Evolutionary conservation across 1,139 yeast genomes (phyloP).

Genomic region (Pichia terricola): DNA sequence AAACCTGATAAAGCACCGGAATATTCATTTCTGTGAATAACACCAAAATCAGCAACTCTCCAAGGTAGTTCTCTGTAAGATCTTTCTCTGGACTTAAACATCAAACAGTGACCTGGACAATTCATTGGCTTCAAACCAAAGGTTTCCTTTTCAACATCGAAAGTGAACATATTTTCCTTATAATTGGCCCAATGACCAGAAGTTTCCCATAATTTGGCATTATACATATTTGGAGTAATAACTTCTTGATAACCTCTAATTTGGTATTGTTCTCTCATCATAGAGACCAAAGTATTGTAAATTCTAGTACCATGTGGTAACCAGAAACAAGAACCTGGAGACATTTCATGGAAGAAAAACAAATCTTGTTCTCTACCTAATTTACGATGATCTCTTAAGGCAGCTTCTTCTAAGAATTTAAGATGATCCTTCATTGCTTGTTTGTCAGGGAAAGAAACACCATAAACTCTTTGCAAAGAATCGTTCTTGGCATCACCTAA

Average conservation of each 20-base stretch:
- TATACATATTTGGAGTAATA: constrained; percentile 96
- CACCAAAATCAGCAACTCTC: constrained; percentile 95
- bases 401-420: constrained; percentile 93
- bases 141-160: background rate
- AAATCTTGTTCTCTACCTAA: constrained; percentile 95
- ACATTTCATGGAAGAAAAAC: constrained; percentile 89
- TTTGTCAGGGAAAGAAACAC: constrained; percentile 98
- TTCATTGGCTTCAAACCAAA: constrained; percentile 92
- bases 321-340: constrained; percentile 98
- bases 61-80: constrained; percentile 92
- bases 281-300: constrained; percentile 72
- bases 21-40: constrained; percentile 89
- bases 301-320: constrained; percentile 97
- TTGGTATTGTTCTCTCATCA: constrained; percentile 74
- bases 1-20: constrained; percentile 86
- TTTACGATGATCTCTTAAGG: constrained; percentile 94
- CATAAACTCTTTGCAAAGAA: constrained; percentile 94
- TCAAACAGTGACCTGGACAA: constrained; percentile 95
- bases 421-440: constrained; percentile 92
- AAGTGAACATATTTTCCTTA: constrained; percentile 80
- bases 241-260: constrained; percentile 95
- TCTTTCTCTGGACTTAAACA: constrained; percentile 79
- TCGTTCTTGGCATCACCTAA: constrained; percentile 89
- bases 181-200: constrained; percentile 98
- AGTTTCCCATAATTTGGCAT: constrained; percentile 91